These are phyloP conservation scores for Citrus inodora DNA, from an alignment of 345 rosid genomes.

Conservation along the genomic window DNA sequence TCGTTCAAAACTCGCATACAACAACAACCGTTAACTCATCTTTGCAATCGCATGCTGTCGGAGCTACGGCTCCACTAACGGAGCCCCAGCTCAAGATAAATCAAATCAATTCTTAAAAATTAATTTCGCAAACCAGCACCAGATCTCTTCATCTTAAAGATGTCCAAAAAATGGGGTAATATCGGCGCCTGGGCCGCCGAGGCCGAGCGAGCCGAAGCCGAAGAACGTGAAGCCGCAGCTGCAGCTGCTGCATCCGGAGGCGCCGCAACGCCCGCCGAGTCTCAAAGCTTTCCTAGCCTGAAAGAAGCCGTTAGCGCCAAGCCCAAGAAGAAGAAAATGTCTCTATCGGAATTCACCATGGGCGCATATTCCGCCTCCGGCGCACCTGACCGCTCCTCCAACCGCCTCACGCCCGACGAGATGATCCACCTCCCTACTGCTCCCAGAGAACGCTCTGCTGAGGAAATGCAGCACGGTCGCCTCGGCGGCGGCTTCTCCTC, in stretches of 20 bases:
- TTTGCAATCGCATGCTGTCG: constrained; percentile 42
- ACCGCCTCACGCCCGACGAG: constrained; percentile 72
- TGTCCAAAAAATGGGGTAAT: constrained; percentile 74
- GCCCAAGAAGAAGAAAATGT: constrained; percentile 84
- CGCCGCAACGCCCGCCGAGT: constrained; percentile 24
- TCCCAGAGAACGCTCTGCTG: constrained; percentile 87
- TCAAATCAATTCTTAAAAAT: background rate
- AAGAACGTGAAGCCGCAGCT: constrained; percentile 38
- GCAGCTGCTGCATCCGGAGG: constrained; percentile 29
- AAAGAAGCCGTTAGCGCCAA: constrained; percentile 62
- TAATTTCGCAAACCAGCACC: background rate
- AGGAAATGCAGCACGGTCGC: constrained; percentile 80
- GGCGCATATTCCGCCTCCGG: constrained; percentile 26
- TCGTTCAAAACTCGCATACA: background rate
- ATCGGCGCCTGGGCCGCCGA: constrained; percentile 98
- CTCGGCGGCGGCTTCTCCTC: constrained; percentile 80
- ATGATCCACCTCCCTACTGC: constrained; percentile 84
- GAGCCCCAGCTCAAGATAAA: constrained; percentile 33
- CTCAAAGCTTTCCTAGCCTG: constrained; percentile 77
- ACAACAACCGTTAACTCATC: constrained; percentile 10
- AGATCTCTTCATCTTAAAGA: constrained; percentile 23
- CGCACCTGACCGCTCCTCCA: constrained; percentile 8
- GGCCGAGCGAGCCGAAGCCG: constrained; percentile 76
- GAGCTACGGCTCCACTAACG: constrained; percentile 65
- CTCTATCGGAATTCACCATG: constrained; percentile 51